Percentiles rank a stretch among this genome's conserved stretches.
Conservation (phyloP, 306 rosid species). For the Malus fusca region DNA sequence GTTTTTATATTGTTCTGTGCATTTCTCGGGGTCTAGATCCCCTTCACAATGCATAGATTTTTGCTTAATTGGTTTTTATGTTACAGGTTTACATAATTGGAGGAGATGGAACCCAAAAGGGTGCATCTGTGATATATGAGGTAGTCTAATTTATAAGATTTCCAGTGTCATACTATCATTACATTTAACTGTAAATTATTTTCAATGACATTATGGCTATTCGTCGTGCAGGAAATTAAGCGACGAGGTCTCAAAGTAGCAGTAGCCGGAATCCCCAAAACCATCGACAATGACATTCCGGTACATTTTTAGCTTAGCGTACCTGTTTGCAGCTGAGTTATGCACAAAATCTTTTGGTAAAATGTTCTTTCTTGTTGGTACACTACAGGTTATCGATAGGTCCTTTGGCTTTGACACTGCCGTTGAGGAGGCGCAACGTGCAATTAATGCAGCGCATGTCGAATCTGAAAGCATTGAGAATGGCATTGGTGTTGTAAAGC, state of each 20-base stretch:
- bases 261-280: conserved; percentile 88
- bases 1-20: conserved; percentile 20
- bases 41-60: background rate
- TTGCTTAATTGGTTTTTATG: conserved; percentile 4
- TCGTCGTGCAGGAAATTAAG: conserved; percentile 63
- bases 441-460: conserved; percentile 96
- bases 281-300: conserved; percentile 91
- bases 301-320: conserved; percentile 30
- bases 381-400: conserved; percentile 66
- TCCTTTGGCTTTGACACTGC: conserved; percentile 97
- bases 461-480: conserved; percentile 85
- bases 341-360: background rate
- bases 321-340: background rate
- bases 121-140: conserved; percentile 90
- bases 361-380: conserved; percentile 13
- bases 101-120: conserved; percentile 98
- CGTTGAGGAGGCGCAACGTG: conserved; percentile 99
- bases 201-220: background rate
- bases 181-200: background rate
- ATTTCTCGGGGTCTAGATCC: background rate
- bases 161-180: too few species aligned
- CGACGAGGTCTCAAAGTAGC: conserved; percentile 87
- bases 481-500: conserved; percentile 87
- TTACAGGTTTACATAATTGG: conserved; percentile 94
- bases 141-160: conserved; percentile 23